phyloP scores from a whole-genome alignment of 139 green algal species.

The Desmodesmus armatus region DNA sequence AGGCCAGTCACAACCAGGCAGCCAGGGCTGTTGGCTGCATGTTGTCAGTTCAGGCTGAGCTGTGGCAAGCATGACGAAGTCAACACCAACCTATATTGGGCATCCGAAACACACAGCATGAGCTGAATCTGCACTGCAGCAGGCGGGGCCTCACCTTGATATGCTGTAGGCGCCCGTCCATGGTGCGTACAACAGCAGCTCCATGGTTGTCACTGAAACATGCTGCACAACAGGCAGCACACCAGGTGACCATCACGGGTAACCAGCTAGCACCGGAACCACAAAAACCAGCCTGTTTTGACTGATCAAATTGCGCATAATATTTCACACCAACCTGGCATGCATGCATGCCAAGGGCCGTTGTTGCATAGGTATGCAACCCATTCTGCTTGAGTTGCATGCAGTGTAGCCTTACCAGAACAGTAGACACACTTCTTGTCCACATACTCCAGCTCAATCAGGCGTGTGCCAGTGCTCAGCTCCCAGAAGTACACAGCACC shows the following conservation, averaged over 20 bases:
- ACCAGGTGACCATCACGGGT: background rate
- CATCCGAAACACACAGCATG: background rate
- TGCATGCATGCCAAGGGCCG: background rate
- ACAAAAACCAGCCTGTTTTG: background rate
- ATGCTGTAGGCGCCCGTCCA: conserved; percentile 40
- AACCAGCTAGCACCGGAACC: too few species aligned
- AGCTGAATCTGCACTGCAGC: background rate
- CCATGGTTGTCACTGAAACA: background rate
- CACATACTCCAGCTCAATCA: conserved; percentile 45
- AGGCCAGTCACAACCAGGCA: too few species aligned
- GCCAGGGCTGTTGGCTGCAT: too few species aligned
- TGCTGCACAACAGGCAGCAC: conserved; percentile 7
- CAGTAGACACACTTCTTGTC: conserved; percentile 49
- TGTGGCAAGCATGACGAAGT: too few species aligned
- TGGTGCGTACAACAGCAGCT: conserved; percentile 28
- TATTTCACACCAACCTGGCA: background rate
- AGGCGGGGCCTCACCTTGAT: background rate
- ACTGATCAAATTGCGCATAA: background rate
- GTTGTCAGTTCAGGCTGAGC: too few species aligned
- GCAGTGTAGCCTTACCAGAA: background rate
- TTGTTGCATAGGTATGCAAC: background rate
- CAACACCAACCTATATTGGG: too few species aligned
- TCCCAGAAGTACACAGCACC: conserved; percentile 51
- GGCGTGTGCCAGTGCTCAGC: conserved; percentile 10
- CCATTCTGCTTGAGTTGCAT: background rate